phyloP scores from a whole-genome alignment of 2,329 filamentous ascomycete genomes.

The Aureobasidium uvarum region DNA sequence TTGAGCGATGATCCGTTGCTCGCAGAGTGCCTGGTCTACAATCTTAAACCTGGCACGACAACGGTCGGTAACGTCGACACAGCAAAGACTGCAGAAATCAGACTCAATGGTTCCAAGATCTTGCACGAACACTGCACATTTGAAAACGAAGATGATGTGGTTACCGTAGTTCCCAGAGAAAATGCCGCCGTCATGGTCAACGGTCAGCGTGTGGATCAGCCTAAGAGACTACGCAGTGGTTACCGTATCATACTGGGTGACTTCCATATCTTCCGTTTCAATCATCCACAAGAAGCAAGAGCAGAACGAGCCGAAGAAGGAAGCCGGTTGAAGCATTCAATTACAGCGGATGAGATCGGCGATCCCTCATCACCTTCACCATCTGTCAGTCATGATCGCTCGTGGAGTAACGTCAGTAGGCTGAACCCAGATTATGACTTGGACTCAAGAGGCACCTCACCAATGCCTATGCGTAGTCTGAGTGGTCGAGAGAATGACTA shows the following conservation, averaged over 20 bases:
- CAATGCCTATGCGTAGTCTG: conserved; percentile 59
- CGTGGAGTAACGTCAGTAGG: conserved; percentile 62
- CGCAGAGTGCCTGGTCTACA: conserved; percentile 95
- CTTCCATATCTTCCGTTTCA: conserved; percentile 98
- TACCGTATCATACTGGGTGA: conserved; percentile 95
- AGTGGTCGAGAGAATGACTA: conserved; percentile 80
- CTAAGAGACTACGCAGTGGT: conserved; percentile 82
- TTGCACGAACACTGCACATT: conserved; percentile 90
- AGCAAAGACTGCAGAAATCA: conserved; percentile 79
- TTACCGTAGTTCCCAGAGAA: conserved; percentile 85
- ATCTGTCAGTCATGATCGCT: conserved; percentile 58
- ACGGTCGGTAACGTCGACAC: conserved; percentile 93
- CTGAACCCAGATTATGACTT: conserved; percentile 75
- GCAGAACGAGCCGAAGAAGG: conserved; percentile 82
- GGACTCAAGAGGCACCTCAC: conserved; percentile 76
- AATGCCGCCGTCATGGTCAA: conserved; percentile 99
- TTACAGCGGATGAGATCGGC: conserved; percentile 62
- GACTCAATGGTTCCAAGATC: conserved; percentile 90
- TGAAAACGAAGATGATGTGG: conserved; percentile 87
- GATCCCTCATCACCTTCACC: conserved; percentile 58
- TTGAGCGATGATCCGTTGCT: conserved; percentile 77
- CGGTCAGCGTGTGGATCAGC: conserved; percentile 81
- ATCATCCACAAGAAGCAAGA: conserved; percentile 92
- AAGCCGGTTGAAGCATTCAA: conserved; percentile 81
- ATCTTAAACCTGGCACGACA: conserved; percentile 91